Base-by-base conservation (phyloP, 2,329 filamentous ascomycete genomes). In the Monilinia polystroma region DNA sequence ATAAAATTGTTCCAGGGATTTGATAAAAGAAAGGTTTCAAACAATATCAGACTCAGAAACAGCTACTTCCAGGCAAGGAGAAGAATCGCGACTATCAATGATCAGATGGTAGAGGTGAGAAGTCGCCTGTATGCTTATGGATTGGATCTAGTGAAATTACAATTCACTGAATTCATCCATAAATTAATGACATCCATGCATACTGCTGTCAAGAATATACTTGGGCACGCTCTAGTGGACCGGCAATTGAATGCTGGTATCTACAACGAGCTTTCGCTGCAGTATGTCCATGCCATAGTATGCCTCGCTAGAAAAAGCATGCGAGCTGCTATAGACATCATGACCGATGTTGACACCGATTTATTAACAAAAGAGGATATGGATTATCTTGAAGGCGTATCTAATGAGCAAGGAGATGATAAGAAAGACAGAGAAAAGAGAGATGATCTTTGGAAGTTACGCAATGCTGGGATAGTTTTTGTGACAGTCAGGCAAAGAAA, bases 231-330 rank as follows among this genome's bases (percentile, higher is more conserved):
- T 20, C 52, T 54, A 4, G 29, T 16, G 26, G 52, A 54, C 4
- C 7, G 20, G 3, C 52, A 54, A 35, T 11, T 54, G 8, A 7
- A 54, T 3, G 20, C 29, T 20, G 52, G 26, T 54, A 20, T 54
- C 16, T 54, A 54, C 52, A 54, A 20, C 7, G 52, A 54, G 16
- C 16, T 54, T 32, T 54, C 41, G 4, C 23, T 29, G 26, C 41
- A 59, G 16, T 45, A 45, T 32, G 56, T 59, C 4, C 56, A 59
- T 45, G 56, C n/a, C 11, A 47, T 59, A 16, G 41, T 47, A 5
- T 59, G 41, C 18, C 16, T 59, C n/a, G 14, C n/a, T 20, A 59
- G n/a, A 29, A 18, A 43, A 23, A 59, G 16, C 41, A 43, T 43
- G 23, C 35, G 35, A 29, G 35, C 35, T 12, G 41, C 41, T 12